A percentile compares a stretch with the other conserved stretches of the same genome.
phyloP scores from a whole-genome alignment of 306 rosid species.

The Carpinus viminea region DNA sequence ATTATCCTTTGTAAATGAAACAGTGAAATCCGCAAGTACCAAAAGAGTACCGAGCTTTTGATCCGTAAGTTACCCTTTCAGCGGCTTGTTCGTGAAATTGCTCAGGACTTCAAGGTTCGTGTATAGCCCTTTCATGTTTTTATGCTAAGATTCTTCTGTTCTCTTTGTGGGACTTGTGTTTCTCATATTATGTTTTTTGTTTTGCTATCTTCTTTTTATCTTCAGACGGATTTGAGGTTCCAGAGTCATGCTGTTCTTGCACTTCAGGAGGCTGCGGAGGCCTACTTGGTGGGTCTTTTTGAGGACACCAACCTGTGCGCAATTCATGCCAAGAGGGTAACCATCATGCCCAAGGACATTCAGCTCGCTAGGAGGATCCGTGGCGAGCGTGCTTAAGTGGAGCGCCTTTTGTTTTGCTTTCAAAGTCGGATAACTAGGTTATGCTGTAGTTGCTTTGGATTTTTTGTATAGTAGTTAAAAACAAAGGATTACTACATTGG shows the following conservation, averaged over 20 bases:
- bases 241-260: conserved; percentile 84
- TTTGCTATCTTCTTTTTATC: not conserved
- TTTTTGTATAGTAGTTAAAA: not conserved
- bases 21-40: conserved; percentile 78
- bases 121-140: not conserved
- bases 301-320: conserved; percentile 81
- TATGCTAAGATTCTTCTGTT: not conserved
- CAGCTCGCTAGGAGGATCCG: conserved; percentile 70
- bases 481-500: not conserved
- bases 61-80: conserved; percentile 74
- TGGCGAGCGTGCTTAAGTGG: conserved; percentile 66
- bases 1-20: not conserved
- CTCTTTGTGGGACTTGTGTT: not conserved
- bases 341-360: conserved; percentile 80
- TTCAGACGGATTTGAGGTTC: conserved; percentile 72
- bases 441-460: not conserved
- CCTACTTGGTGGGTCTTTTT: conserved; percentile 64
- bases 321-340: conserved; percentile 79
- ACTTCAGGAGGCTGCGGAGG: conserved; percentile 77
- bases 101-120: conserved; percentile 55
- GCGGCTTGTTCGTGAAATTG: conserved; percentile 63
- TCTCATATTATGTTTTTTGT: not conserved
- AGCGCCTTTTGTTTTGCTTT: not conserved
- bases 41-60: conserved; percentile 77
- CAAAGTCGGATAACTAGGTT: not conserved